These are phyloP conservation scores for Saturnispora silvae DNA, from an alignment of 805 yeast species.

Conservation along the genomic window DNA sequence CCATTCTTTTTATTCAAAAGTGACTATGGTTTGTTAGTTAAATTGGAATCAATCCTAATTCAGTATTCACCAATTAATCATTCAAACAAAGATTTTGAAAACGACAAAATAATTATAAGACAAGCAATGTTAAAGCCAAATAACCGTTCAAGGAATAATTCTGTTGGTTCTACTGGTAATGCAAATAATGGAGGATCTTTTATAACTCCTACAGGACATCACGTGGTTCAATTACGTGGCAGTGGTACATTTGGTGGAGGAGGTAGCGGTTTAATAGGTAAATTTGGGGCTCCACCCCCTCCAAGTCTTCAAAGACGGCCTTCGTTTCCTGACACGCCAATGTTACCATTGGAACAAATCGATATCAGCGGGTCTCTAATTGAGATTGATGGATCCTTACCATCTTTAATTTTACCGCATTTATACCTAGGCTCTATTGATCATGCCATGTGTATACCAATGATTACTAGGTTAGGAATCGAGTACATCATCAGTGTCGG, in stretches of 20 bases:
- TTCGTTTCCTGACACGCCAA: background rate
- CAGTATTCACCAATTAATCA: constrained; percentile 42
- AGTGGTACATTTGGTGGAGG: background rate
- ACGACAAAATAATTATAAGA: constrained; percentile 15
- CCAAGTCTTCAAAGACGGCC: background rate
- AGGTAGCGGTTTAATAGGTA: background rate
- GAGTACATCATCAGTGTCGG: constrained; percentile 78
- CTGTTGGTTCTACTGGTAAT: background rate
- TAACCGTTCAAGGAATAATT: background rate
- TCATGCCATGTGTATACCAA: constrained; percentile 66
- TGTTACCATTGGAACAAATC: background rate
- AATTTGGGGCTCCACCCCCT: too few relatives aligned
- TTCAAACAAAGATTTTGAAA: constrained; percentile 12
- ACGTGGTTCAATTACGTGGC: constrained; percentile 23
- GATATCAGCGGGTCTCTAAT: constrained; percentile 24
- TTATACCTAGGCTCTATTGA: constrained; percentile 73
- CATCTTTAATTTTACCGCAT: constrained; percentile 76
- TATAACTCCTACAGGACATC: constrained; percentile 22
- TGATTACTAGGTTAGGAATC: constrained; percentile 58
- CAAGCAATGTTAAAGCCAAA: constrained; percentile 17
- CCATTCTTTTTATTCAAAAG: constrained; percentile 78
- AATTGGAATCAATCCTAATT: constrained; percentile 51
- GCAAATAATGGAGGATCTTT: constrained; percentile 12
- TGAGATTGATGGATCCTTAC: constrained; percentile 51
- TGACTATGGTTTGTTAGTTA: constrained; percentile 57